These are phyloP conservation scores for Endothia cerciana DNA, from an alignment of 2,329 filamentous ascomycete species.

Conservation along the genomic window DNA sequence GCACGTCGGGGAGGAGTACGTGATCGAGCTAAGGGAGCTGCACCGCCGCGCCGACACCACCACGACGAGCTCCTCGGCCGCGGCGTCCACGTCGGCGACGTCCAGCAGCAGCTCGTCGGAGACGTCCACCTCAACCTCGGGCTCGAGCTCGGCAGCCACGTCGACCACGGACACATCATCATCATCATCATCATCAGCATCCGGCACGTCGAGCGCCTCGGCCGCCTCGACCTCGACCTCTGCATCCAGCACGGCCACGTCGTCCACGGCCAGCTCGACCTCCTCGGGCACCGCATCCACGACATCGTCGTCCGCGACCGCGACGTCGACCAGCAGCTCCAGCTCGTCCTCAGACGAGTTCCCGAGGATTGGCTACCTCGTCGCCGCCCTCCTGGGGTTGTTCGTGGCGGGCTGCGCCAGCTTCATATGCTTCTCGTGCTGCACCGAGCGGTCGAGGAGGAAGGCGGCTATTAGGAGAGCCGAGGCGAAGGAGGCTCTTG, in stretches of 20 bases:
- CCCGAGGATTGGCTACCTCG: slow-evolving; percentile 8
- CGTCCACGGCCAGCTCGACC: slow-evolving; percentile 13
- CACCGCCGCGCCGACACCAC: slow-evolving; percentile 1
- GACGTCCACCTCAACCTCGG: neutral
- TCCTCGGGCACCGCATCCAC: slow-evolving; percentile 13
- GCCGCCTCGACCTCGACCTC: neutral
- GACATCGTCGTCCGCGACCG: slow-evolving; percentile 7
- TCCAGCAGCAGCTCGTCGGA: neutral
- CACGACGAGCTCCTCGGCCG: neutral
- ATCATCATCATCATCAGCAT: neutral
- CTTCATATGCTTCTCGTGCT: slow-evolving; percentile 16
- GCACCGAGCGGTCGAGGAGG: neutral
- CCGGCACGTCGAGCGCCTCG: slow-evolving; percentile 13
- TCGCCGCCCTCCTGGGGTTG: slow-evolving; percentile 10
- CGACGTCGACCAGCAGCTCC: slow-evolving; percentile 9
- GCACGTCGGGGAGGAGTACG: neutral
- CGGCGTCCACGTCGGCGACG: neutral
- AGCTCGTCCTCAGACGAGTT: neutral
- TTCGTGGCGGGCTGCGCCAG: slow-evolving; percentile 9
- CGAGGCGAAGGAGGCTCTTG: slow-evolving; percentile 15
- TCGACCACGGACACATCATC: neutral
- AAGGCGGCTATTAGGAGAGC: slow-evolving; percentile 1
- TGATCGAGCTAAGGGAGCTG: slow-evolving; percentile 13
- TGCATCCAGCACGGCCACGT: neutral
- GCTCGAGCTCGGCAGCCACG: slow-evolving; percentile 1